Conservation (phyloP, 2,329 filamentous ascomycete genomes). For the Fusarium torreyae region DNA sequence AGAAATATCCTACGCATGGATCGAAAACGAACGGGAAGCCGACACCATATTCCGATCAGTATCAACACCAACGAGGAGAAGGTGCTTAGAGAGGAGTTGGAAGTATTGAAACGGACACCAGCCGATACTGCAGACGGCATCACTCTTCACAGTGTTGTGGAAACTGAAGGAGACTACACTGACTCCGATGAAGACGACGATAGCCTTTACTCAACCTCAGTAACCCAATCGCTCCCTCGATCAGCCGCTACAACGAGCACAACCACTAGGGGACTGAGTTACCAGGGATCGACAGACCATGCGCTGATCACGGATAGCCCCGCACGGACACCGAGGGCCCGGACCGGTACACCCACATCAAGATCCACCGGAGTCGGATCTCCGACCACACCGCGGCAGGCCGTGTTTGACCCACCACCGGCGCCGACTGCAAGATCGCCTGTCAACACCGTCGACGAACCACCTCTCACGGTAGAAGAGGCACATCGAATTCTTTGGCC, state of each 20-base stretch:
- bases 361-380: slow-evolving; percentile 37
- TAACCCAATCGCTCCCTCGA: slow-evolving; percentile 34
- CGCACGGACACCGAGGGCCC: slow-evolving; percentile 36
- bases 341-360: slow-evolving; percentile 41
- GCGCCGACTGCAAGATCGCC: slow-evolving; percentile 16
- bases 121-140: slow-evolving; percentile 50
- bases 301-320: slow-evolving; percentile 38
- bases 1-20: slow-evolving; percentile 54
- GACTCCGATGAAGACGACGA: slow-evolving; percentile 48
- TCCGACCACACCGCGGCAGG: slow-evolving; percentile 42
- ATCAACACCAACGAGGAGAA: slow-evolving; percentile 54
- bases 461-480: slow-evolving; percentile 59
- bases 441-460: slow-evolving; percentile 46
- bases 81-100: slow-evolving; percentile 52
- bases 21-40: slow-evolving; percentile 37
- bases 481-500: slow-evolving; percentile 59
- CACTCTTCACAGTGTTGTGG: slow-evolving; percentile 52
- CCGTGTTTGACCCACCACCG: slow-evolving; percentile 19
- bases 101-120: slow-evolving; percentile 50
- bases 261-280: slow-evolving; percentile 24
- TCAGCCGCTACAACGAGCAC: slow-evolving; percentile 33
- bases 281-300: slow-evolving; percentile 35
- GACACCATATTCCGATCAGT: slow-evolving; percentile 43
- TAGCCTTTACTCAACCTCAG: slow-evolving; percentile 43
- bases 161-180: slow-evolving; percentile 47